A percentile compares a stretch with the other conserved stretches of the same genome.
These are phyloP conservation scores for Podaxis carcinomalis DNA, from an alignment of 768 basidiomycete species.

Conservation along the genomic window DNA sequence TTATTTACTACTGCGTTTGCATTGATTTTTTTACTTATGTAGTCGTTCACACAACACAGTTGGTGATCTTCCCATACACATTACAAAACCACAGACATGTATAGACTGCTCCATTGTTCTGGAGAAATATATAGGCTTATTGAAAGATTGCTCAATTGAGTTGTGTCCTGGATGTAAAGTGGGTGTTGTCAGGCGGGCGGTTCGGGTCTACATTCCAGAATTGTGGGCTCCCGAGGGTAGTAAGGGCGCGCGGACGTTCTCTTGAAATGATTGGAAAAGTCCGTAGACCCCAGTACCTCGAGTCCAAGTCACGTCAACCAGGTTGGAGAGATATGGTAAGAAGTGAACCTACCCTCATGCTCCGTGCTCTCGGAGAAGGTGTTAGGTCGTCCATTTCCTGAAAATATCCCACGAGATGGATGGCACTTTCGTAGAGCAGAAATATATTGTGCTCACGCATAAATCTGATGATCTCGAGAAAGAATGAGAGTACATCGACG, in stretches of 20 bases:
- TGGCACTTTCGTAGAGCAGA: background rate
- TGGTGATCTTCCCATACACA: background rate
- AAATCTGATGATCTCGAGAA: background rate
- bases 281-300: background rate
- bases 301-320: background rate
- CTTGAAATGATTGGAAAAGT: background rate
- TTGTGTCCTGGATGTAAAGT: background rate
- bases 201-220: background rate
- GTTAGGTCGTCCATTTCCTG: background rate
- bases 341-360: background rate
- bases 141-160: background rate
- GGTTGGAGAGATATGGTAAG: background rate
- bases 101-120: no score
- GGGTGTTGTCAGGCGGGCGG: background rate
- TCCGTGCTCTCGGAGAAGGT: background rate
- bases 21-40: background rate
- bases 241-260: background rate
- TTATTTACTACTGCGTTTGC: background rate
- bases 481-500: background rate
- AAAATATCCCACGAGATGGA: background rate
- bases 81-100: no score
- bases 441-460: background rate
- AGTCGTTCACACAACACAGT: background rate
- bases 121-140: no score
- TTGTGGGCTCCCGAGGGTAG: slow-evolving; percentile 7